phyloP scores from a whole-genome alignment of 2,329 filamentous ascomycete species.

The Westerdykella aurantiaca region DNA sequence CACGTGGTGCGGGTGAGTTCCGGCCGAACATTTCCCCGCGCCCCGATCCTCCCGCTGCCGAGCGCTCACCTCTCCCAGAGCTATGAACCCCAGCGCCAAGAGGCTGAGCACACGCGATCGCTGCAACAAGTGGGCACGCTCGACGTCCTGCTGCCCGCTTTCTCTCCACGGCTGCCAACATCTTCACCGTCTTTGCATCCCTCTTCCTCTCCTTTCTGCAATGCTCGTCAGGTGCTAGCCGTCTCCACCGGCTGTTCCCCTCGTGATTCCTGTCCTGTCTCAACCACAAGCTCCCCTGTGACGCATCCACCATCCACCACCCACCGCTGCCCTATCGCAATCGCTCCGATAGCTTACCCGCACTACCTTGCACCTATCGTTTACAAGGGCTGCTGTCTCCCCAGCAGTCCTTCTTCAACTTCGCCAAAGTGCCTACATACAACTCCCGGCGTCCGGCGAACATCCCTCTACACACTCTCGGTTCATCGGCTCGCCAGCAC shows the following conservation, averaged over 20 bases:
- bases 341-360: background rate
- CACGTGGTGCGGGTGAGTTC: no score
- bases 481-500: slow-evolving; percentile 40
- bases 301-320: no score
- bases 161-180: background rate
- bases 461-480: slow-evolving; percentile 79
- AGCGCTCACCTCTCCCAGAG: no score
- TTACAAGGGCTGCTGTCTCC: slow-evolving; percentile 33
- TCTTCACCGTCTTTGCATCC: background rate
- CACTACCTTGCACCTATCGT: slow-evolving; percentile 6
- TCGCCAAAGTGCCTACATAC: slow-evolving; percentile 79
- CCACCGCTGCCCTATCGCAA: no score
- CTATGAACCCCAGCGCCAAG: no score
- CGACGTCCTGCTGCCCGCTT: background rate
- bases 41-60: no score
- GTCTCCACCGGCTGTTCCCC: background rate
- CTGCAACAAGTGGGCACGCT: no score
- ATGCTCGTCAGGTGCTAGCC: background rate
- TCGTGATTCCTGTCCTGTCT: background rate
- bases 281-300: background rate
- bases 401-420: slow-evolving; percentile 60
- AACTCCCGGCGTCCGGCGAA: slow-evolving; percentile 66
- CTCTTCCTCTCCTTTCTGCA: background rate
- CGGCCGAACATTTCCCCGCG: no score
- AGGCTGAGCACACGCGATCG: no score